These are phyloP conservation scores for Metschnikowia koreensis DNA, from an alignment of 805 yeast species.

Conservation along the genomic window DNA sequence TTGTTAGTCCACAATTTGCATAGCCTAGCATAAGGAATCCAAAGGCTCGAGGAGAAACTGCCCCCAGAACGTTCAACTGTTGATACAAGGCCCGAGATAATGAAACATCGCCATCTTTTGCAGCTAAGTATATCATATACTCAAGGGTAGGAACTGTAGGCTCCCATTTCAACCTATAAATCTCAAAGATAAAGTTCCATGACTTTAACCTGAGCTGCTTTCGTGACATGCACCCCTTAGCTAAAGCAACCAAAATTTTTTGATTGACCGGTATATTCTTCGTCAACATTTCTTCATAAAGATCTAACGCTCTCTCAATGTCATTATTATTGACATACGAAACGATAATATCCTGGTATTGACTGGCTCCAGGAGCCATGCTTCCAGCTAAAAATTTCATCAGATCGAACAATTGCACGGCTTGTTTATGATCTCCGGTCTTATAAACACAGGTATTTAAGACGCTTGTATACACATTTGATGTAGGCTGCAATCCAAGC, in stretches of 20 bases:
- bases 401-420: slow-evolving; percentile 72
- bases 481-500: slow-evolving; percentile 40
- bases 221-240: slow-evolving; percentile 64
- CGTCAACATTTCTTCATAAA: slow-evolving; percentile 64
- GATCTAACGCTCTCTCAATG: slow-evolving; percentile 71
- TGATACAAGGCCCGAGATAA: slow-evolving; percentile 67
- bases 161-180: slow-evolving; percentile 45
- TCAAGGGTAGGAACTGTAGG: slow-evolving; percentile 54
- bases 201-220: slow-evolving; percentile 52
- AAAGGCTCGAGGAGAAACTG: slow-evolving; percentile 40
- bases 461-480: slow-evolving; percentile 52
- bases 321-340: slow-evolving; percentile 61
- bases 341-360: slow-evolving; percentile 72
- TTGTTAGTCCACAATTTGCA: slow-evolving; percentile 32
- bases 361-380: slow-evolving; percentile 63
- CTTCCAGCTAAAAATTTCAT: slow-evolving; percentile 74
- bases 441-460: slow-evolving; percentile 59
- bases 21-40: slow-evolving; percentile 51
- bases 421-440: slow-evolving; percentile 52
- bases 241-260: slow-evolving; percentile 50
- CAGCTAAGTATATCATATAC: slow-evolving; percentile 72
- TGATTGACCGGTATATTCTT: slow-evolving; percentile 30
- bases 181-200: slow-evolving; percentile 75
- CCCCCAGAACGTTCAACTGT: slow-evolving; percentile 38
- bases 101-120: slow-evolving; percentile 73